Evolutionary conservation across 768 basidiomycete species (phyloP).

Genomic region (Hirschioporus abietinus): DNA sequence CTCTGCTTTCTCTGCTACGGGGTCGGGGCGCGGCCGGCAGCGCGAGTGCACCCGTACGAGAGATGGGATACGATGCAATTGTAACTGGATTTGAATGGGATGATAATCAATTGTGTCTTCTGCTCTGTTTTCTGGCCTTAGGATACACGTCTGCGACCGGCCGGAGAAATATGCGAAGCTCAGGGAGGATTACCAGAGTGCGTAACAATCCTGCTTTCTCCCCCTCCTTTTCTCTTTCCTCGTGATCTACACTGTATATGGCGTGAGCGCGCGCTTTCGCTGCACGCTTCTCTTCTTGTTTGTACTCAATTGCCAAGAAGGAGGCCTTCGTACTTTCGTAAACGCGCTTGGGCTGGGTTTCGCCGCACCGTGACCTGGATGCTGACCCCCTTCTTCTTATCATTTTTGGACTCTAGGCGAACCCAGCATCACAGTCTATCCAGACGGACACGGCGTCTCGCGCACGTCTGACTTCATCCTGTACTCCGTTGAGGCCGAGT

Average conservation of each 20-base stretch:
- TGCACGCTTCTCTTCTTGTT: background rate
- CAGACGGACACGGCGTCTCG: conserved; percentile 85
- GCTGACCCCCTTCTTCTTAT: background rate
- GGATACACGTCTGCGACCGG: conserved; percentile 86
- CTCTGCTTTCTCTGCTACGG: too few species aligned
- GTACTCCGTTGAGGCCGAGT: conserved; percentile 93
- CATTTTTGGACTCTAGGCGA: conserved; percentile 30
- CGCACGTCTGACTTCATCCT: conserved; percentile 89
- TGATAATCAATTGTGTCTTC: background rate
- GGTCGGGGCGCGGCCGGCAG: too few species aligned
- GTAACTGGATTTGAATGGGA: too few species aligned
- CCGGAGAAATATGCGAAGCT: conserved; percentile 69
- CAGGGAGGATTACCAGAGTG: conserved; percentile 56
- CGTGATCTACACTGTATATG: background rate
- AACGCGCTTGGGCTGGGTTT: too few species aligned
- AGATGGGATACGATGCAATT: too few species aligned
- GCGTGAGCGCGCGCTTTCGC: background rate
- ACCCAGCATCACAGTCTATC: conserved; percentile 60
- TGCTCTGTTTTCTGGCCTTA: conserved; percentile 24
- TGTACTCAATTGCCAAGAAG: too few species aligned
- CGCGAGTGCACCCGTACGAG: too few species aligned
- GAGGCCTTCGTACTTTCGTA: too few species aligned
- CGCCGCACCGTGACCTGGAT: too few species aligned
- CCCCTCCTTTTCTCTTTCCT: background rate
- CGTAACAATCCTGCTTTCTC: background rate